Evolutionary conservation across 2,329 filamentous ascomycete genomes (phyloP).

Genomic region (Pyricularia sp.): DNA sequence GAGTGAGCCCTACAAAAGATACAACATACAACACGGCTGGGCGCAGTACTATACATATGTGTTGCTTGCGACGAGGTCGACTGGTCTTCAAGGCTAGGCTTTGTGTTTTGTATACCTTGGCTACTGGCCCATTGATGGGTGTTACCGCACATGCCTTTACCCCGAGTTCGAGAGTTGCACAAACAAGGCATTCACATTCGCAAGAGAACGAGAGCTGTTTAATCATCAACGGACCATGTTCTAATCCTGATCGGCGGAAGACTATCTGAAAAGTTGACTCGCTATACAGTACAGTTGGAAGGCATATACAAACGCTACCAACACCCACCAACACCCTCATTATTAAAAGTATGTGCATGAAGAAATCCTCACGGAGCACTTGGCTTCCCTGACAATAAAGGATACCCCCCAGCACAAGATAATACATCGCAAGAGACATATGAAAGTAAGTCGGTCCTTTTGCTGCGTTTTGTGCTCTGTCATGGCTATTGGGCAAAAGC

Average conservation of each 20-base stretch:
- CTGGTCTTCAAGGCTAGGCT: not conserved
- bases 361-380: not conserved
- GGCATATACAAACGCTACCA: not conserved
- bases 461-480: not conserved
- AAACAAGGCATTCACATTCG: not conserved
- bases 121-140: not conserved
- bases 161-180: not conserved
- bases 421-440: not conserved
- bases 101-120: not conserved
- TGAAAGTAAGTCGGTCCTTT: not conserved
- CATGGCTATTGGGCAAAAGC: not conserved
- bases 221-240: not conserved
- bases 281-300: not conserved
- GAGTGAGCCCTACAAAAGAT: not conserved
- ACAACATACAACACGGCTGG: not conserved
- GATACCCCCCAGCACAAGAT: not conserved
- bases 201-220: not conserved
- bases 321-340: slow-evolving; percentile 1
- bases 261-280: not conserved
- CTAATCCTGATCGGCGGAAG: not conserved
- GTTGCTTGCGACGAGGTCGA: not conserved
- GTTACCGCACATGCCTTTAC: not conserved
- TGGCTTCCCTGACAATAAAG: not conserved
- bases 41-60: not conserved
- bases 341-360: not conserved